Evolutionary conservation across 208 protist species (phyloP), one percentile per base, ranked within the genome.

Genomic region (Zelonia costaricensis): DNA sequence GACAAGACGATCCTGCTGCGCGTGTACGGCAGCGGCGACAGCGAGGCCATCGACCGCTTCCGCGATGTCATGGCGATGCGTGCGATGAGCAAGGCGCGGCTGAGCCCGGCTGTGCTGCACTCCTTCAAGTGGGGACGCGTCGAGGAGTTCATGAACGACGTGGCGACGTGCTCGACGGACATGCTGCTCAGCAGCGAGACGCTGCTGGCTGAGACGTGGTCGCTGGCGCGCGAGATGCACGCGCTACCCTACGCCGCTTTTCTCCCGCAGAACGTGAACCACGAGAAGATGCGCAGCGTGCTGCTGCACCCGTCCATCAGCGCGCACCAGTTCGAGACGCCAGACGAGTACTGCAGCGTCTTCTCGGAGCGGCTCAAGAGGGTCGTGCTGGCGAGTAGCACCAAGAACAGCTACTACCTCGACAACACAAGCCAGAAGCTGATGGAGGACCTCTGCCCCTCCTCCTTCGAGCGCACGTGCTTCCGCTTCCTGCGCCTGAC

Each of bases 91-190:
- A 64, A 74, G 18, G 81, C 87, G 44, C 66, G 54, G 52, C 69
- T 93, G 47, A 82, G 83, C 45, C 87, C 87, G 9, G 76, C 76
- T 6, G 65, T 93, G 56, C 79, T 93, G 61, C 84, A 91, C 66
- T 88, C 73, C 56, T 93, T 91, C 43, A 71, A 75, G 52, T 93
- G 87, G 84, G 87, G 87, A 13, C 84, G 87, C 33, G 87, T 93
- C 20, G 87, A 93, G 78, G 81, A 93, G 70, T 93, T 86, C 62
- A 88, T 93, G 78, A 75, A 83, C 55, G 66, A 78, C 28, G 69
- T 85, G 15, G 73, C 74, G 36, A 93, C 84, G 15, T 83, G 81
- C 67, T 86, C 84, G 25, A 93, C 87, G 18, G 84, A 91, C 36
- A 91, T 91, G 87, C 73, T 93, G 39, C 60, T 90, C 23, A 67